Base-by-base conservation (phyloP, 306 rosid genomes). In the Mimosa bimucronata region DNA sequence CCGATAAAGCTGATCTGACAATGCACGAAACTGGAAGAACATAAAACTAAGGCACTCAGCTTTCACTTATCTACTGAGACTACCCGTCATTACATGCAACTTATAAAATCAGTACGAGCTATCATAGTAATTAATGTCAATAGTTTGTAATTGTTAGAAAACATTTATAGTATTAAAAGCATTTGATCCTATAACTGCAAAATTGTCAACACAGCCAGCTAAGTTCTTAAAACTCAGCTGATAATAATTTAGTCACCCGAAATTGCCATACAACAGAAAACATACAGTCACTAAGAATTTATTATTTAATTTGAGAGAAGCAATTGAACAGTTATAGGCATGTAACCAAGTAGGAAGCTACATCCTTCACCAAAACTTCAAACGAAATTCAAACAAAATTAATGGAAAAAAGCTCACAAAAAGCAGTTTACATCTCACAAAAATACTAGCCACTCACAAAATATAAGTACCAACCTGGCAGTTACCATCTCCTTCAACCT, bases 1-100 rank as follows among this genome's bases (percentile, higher is more conserved):
- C 38, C 99, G 97, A 72, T 95, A 92, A 23, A 95, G 93, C 73
- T 95, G 99, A 84, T 95, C 99, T 19, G 99, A 95, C 82, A 95
- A 83, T 73, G 99, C 88, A 62, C 98, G 98, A 85, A 95, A 95
- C 99, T 95, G 92, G 46, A 71, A 85, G 72, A 84, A 81, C 45
- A 79, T 52, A 40, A 67, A 77, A 81, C 62, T 77, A 73, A 86
- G 83, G 44, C 62, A 71, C 31, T 79, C 44, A 40, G 66, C 70
- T 73, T 53, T 73, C 40, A 57, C 62, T 28, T 25, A 71, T 55
- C 23, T 68, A 66, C 29, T 73, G 19, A 9, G 19, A 60, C 42
- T 26, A 79, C 26, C 15, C 55, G 15, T 40, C 57, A 60, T 38
- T 12, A 55, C 25, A 55, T 34, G n/a, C 45, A 10, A 34, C 21